Conservation (phyloP, 805 yeast genomes). For the Candida adriatica region DNA sequence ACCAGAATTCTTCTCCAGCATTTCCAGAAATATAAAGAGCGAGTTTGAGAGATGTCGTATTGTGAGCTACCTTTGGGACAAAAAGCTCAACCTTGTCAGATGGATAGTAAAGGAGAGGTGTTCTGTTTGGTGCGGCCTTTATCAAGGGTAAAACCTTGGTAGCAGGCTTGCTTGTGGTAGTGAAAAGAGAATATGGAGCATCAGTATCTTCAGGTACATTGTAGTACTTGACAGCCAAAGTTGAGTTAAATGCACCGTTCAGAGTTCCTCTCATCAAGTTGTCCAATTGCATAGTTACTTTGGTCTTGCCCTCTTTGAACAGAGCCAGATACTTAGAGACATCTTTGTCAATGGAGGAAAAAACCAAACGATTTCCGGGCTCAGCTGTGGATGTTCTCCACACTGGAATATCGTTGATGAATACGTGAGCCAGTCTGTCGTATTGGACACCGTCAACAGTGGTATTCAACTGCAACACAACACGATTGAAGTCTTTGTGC, state of each 20-base stretch:
- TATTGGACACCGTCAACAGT: slow-evolving; percentile 54
- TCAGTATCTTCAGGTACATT: slow-evolving; percentile 21
- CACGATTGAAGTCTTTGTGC: slow-evolving; percentile 40
- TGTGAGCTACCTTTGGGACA: slow-evolving; percentile 41
- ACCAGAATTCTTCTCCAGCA: slow-evolving; percentile 83
- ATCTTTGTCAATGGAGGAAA: slow-evolving; percentile 53
- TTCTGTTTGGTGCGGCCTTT: slow-evolving; percentile 17
- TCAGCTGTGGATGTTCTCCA: slow-evolving; percentile 88
- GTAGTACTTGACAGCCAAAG: slow-evolving; percentile 46
- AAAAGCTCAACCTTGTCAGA: slow-evolving; percentile 28
- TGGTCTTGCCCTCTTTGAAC: slow-evolving; percentile 34
- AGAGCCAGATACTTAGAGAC: slow-evolving; percentile 47
- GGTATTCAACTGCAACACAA: slow-evolving; percentile 46
- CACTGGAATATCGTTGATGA: slow-evolving; percentile 53
- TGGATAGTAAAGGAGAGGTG: slow-evolving; percentile 45
- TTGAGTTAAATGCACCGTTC: slow-evolving; percentile 54
- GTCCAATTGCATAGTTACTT: slow-evolving; percentile 54
- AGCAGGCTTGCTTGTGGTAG: slow-evolving; percentile 19
- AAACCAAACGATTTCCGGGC: slow-evolving; percentile 48
- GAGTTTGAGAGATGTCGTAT: slow-evolving; percentile 46
- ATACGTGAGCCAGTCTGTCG: slow-evolving; percentile 60
- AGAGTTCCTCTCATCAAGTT: slow-evolving; percentile 48
- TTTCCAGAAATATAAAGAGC: slow-evolving; percentile 67
- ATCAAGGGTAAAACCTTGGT: slow-evolving; percentile 13
- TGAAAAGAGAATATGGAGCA: slow-evolving; percentile 12